Evolutionary conservation across 495 filamentous ascomycete species (phyloP).

Genomic region (Penicillium cataractarum): DNA sequence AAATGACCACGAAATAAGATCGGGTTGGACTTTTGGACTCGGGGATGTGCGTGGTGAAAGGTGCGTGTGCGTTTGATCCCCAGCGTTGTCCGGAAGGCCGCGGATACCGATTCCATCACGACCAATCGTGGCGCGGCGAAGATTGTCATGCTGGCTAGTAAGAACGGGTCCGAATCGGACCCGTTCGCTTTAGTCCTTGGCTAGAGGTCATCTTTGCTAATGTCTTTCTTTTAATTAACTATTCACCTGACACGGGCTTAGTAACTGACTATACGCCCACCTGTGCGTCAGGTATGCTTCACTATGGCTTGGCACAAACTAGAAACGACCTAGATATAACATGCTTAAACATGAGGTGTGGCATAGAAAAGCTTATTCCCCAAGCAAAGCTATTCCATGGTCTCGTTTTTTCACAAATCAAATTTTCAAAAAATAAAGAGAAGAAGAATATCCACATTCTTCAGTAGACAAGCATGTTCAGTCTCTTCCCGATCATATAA

Average conservation of each 20-base stretch:
- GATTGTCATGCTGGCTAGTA: constrained; percentile 25
- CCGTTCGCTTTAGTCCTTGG: constrained; percentile 19
- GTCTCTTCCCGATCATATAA: not conserved
- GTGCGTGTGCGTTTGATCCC: constrained; percentile 20
- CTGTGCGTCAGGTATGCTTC: not conserved
- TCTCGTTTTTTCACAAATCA: not conserved
- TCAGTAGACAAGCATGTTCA: not conserved
- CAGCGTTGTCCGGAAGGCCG: constrained; percentile 30
- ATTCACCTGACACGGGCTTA: not conserved
- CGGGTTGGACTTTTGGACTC: constrained; percentile 1
- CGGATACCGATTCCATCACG: constrained; percentile 29
- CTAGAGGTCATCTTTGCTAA: not conserved
- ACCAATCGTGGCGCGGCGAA: constrained; percentile 13
- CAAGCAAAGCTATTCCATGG: not conserved
- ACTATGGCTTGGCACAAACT: not conserved
- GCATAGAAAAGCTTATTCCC: not conserved
- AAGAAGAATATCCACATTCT: not conserved
- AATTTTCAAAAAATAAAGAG: not conserved
- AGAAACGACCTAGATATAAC: not conserved
- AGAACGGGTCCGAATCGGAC: constrained; percentile 20
- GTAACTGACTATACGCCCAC: not conserved
- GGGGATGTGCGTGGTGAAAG: constrained; percentile 12
- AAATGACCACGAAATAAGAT: not conserved
- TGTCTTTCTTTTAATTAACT: not conserved
- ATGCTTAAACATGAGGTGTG: not conserved